Base-by-base conservation (phyloP, 768 basidiomycete genomes). In the Collybia sp. region DNA sequence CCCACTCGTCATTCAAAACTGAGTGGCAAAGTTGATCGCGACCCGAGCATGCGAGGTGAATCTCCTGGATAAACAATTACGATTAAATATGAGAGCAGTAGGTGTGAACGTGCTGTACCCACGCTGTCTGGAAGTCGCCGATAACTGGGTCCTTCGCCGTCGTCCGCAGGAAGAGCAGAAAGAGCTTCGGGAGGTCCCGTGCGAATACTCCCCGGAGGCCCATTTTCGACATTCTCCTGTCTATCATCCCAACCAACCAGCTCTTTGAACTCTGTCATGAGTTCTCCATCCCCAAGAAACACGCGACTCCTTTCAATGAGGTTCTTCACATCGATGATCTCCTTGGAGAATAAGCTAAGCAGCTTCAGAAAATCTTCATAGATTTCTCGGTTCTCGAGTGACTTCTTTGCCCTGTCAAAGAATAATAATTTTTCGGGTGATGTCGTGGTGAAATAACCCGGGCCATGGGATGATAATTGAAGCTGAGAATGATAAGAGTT, bases 1-100 rank as follows among this genome's bases (percentile, higher is more conserved):
- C 93, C 95, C 96, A 98, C 53, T 86, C 81, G 59, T 98, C 94
- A 60, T 99, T 99, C 39, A 99, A 77, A 20, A 99, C 93, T 20
- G 92, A 93, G 61, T 93, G 89, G 60, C 90, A 94, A 46, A 97
- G 84, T 51, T 92, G 82, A 57, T 97, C 94, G 20, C 96, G 84
- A 10, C 89, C 94, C 2, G 96, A 96, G 62, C 96, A 98, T 19
- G 92, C 88, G 15, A 97, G 67, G 34, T 80, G 76, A 52, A 86
- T 80, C 69, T 98, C 95, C 93, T 96, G 45, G 46, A 52, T 57
- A 52, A 42, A 50, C 31, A 48, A 25, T 25, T 25, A 25, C 3
- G 25, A 25, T 25, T 25, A 25, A 8, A 8, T 25, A 25, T 25
- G 25, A 25, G 25, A 25, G 8, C 25, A 25, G 25, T 3, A 25